These are phyloP conservation scores for Populus hybrid DNA, from an alignment of 441 rosid species.

Conservation along the genomic window DNA sequence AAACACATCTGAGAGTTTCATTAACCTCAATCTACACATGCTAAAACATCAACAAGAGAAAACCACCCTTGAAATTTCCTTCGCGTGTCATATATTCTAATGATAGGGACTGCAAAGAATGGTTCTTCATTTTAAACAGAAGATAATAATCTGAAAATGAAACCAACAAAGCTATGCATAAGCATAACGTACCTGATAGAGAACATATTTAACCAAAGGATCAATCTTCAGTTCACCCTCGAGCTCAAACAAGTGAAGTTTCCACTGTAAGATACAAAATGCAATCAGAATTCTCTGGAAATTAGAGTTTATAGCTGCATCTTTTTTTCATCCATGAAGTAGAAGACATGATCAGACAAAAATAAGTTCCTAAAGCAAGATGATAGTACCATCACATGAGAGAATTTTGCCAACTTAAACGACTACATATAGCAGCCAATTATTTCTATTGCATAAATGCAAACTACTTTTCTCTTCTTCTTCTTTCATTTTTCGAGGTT, in stretches of 20 bases:
- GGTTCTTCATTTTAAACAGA: not conserved
- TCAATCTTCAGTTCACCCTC: constrained; percentile 83
- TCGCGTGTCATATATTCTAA: not conserved
- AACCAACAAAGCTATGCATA: not conserved
- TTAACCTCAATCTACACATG: not conserved
- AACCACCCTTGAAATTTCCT: not conserved
- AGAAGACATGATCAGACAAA: not conserved
- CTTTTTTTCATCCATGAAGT: not conserved
- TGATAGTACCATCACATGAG: not conserved
- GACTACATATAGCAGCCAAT: too few species aligned
- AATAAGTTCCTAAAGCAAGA: not conserved
- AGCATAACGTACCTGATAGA: constrained; percentile 28
- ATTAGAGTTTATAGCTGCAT: not conserved
- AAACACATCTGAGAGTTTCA: not conserved
- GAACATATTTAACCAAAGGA: constrained; percentile 73
- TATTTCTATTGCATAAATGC: too few species aligned
- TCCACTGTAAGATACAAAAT: constrained; percentile 60
- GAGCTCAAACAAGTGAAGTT: constrained; percentile 89
- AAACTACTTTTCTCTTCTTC: too few species aligned
- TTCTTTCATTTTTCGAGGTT: too few species aligned
- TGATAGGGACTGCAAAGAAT: too few species aligned
- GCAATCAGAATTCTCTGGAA: constrained; percentile 13
- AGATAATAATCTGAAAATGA: not conserved
- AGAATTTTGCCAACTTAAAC: too few species aligned
- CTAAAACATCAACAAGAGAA: not conserved